phyloP scores from a whole-genome alignment of 208 protist species.

The Strigomonas culicis region DNA sequence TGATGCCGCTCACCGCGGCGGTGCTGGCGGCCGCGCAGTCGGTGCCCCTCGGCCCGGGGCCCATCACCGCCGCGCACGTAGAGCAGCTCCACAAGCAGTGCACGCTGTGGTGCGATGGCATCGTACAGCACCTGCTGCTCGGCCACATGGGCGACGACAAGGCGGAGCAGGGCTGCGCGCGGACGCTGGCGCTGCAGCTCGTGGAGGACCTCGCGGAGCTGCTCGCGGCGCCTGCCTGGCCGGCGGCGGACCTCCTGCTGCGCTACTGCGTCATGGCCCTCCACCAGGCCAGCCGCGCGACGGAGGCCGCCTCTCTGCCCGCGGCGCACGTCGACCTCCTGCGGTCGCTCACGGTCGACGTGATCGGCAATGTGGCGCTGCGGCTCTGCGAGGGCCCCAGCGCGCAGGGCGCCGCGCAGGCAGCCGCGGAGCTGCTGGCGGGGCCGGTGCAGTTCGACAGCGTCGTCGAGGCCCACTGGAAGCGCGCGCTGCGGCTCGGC shows the following conservation, averaged over 20 bases:
- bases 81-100: constrained; percentile 63
- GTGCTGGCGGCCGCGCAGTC: constrained; percentile 79
- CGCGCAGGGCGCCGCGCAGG: neutral
- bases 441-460: neutral
- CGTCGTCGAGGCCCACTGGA: constrained; percentile 7
- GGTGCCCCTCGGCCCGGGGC: constrained; percentile 21
- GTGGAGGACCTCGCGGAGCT: constrained; percentile 74
- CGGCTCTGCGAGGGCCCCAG: constrained; percentile 33
- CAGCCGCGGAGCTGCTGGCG: neutral
- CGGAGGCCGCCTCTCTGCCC: neutral
- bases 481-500: neutral
- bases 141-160: constrained; percentile 18
- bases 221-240: constrained; percentile 66
- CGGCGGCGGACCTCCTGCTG: constrained; percentile 66
- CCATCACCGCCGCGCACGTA: constrained; percentile 10
- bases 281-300: constrained; percentile 25
- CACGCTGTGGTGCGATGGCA: constrained; percentile 31
- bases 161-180: constrained; percentile 33
- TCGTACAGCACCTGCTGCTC: constrained; percentile 43
- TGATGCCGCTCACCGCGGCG: constrained; percentile 60
- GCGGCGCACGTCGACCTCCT: constrained; percentile 19
- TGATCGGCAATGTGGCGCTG: constrained; percentile 51
- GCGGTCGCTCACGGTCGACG: constrained; percentile 53
- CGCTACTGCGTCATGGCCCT: constrained; percentile 43
- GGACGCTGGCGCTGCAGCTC: constrained; percentile 34